Evolutionary conservation across 1,139 yeast species (phyloP).

Genomic region (Waltiozyma sp.): DNA sequence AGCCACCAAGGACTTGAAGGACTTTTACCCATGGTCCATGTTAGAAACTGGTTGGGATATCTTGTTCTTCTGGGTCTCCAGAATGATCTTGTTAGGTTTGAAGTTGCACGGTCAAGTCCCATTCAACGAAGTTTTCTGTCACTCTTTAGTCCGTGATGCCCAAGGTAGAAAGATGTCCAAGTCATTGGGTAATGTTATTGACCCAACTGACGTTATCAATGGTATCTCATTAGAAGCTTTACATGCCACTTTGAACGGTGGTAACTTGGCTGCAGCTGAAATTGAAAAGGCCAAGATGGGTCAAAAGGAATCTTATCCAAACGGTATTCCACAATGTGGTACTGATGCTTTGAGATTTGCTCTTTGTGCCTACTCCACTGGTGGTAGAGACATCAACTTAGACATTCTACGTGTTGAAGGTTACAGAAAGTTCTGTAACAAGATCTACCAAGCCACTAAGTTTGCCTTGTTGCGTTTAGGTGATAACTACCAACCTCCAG

Average conservation of each 20-base stretch:
- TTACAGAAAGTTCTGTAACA: constrained; percentile 98
- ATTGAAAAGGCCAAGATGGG: constrained; percentile 81
- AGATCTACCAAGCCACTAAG: constrained; percentile 97
- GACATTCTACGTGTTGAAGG: constrained; percentile 97
- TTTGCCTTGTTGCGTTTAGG: constrained; percentile 92
- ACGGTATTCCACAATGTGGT: constrained; percentile 98
- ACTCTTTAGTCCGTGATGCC: constrained; percentile 95
- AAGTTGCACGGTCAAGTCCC: constrained; percentile 89
- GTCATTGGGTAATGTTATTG: constrained; percentile 91
- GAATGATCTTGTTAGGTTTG: constrained; percentile 89
- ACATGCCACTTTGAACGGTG: constrained; percentile 65
- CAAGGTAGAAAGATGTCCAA: constrained; percentile 99
- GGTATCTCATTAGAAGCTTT: constrained; percentile 77
- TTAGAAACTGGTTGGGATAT: constrained; percentile 99
- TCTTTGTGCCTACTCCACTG: constrained; percentile 95
- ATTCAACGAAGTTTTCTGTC: constrained; percentile 94
- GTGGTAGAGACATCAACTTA: constrained; percentile 95
- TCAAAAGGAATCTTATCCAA: constrained; percentile 84
- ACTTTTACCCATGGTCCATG: constrained; percentile 83
- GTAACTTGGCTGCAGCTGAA: constrained; percentile 88
- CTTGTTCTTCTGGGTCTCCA: constrained; percentile 95
- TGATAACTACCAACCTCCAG: constrained; percentile 74
- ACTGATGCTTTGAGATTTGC: constrained; percentile 98
- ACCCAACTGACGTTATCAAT: constrained; percentile 85
- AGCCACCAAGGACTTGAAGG: constrained; percentile 59